A percentile compares a stretch with the other conserved stretches of the same genome.
phyloP scores from a whole-genome alignment of 1,284 basidiomycete genomes.

The Ustilago shanxiensis region DNA sequence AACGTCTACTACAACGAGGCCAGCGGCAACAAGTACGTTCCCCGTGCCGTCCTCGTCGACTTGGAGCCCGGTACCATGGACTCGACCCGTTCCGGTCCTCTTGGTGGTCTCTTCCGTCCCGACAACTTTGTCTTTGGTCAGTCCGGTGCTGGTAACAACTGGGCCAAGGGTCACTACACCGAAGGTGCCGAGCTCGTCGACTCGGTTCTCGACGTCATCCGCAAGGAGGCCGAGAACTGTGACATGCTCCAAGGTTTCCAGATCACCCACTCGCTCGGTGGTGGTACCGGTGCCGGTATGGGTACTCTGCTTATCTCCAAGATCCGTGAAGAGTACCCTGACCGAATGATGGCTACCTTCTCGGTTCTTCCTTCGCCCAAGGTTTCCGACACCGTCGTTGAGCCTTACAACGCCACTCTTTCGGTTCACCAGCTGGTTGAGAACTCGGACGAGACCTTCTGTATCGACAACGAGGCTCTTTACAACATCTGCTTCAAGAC shows the following conservation, averaged over 20 bases:
- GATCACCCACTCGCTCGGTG: conserved; percentile 90
- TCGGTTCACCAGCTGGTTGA: conserved; percentile 92
- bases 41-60: conserved; percentile 90
- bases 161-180: conserved; percentile 78
- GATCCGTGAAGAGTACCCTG: conserved; percentile 72
- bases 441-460: conserved; percentile 86
- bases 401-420: conserved; percentile 92
- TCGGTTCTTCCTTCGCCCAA: conserved; percentile 92
- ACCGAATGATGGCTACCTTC: conserved; percentile 90
- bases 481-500: conserved; percentile 85
- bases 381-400: conserved; percentile 95
- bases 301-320: conserved; percentile 69
- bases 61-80: conserved; percentile 91
- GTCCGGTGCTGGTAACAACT: conserved; percentile 86
- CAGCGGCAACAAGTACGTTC: conserved; percentile 82
- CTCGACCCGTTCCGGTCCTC: conserved; percentile 76
- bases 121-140: conserved; percentile 80
- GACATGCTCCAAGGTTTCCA: conserved; percentile 95
- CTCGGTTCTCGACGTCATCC: conserved; percentile 76
- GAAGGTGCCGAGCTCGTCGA: conserved; percentile 87
- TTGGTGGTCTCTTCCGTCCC: conserved; percentile 84
- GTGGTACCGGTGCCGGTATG: conserved; percentile 75
- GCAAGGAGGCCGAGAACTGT: conserved; percentile 77
- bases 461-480: conserved; percentile 94
- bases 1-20: conserved; percentile 70